Conservation (phyloP, 2,329 filamentous ascomycete species). For the Pezicula neosporulosa region DNA sequence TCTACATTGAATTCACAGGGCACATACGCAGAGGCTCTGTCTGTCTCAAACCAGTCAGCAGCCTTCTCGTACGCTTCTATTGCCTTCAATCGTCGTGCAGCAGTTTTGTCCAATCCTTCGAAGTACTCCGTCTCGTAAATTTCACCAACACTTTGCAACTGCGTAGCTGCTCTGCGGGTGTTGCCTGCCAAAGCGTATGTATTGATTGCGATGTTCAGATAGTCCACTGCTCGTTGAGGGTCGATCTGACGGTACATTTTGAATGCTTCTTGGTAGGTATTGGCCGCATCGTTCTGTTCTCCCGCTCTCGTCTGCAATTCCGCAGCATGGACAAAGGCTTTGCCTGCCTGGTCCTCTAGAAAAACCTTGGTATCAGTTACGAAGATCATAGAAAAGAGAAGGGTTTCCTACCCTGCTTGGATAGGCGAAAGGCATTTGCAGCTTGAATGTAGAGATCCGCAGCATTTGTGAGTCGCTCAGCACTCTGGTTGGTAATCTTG, state of each 20-base stretch:
- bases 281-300: conserved; percentile 89
- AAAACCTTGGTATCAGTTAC: background rate
- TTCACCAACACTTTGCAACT: conserved; percentile 87
- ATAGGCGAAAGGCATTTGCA: conserved; percentile 86
- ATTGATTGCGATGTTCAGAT: conserved; percentile 73
- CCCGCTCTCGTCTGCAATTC: conserved; percentile 78
- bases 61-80: conserved; percentile 82
- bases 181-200: conserved; percentile 90
- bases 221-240: conserved; percentile 77
- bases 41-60: conserved; percentile 84
- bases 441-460: conserved; percentile 85
- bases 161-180: conserved; percentile 83
- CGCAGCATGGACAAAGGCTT: conserved; percentile 85
- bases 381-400: conserved; percentile 5
- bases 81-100: conserved; percentile 57
- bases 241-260: conserved; percentile 89
- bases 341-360: conserved; percentile 77
- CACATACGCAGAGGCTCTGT: conserved; percentile 77
- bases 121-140: conserved; percentile 79
- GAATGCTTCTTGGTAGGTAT: conserved; percentile 85
- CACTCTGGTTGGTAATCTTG: conserved; percentile 46
- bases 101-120: conserved; percentile 41
- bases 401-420: conserved; percentile 66
- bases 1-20: background rate
- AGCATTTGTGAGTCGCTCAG: conserved; percentile 57